Base-by-base conservation (phyloP, 116 monocot genomes). In the Zostera marina region DNA sequence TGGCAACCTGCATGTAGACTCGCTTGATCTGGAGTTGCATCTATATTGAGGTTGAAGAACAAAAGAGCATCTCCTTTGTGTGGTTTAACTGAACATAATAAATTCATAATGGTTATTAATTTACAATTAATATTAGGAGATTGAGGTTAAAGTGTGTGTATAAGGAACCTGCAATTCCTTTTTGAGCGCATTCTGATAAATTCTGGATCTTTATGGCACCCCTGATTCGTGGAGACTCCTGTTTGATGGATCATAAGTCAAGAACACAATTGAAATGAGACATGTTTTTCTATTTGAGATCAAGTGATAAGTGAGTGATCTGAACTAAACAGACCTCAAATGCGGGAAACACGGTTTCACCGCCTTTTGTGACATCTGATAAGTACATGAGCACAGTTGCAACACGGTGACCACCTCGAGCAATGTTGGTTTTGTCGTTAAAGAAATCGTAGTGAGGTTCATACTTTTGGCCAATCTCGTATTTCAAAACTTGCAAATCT, bases 321-420 rank as follows among this genome's bases (percentile, higher is more conserved):
- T 19, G 14, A 17, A 40, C 11, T 9, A 10, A 22, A 63, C 63
- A 7, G 8, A 96, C 96, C 89, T 85, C 79, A 24, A 85, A 82
- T 10, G 44, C 11, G 16, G 90, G 96, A 67, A 96, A 96, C 22
- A 96, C 86, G 9, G 96, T 96, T 67, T 96, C 96, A 19, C 96
- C 96, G 53, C 96, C 96, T 69, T 90, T 89, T 21, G 16, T 70
- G 9, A 96, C 96, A 63, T 96, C 60, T 9, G 78, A 64, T 14
- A 96, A 77, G 65, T 96, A 96, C 96, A 96, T 79, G 24, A 96
- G 80, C 16, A 96, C 90, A 15, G 96, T 96, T 6, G 96, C 96
- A 53, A 83, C 70, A 20, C 96, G 89, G 68, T 96, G 96, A 41
- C 96, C 96, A 23, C 96, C 96, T 73, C 76, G 85, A 5, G 72